Percentiles rank a stretch among this genome's conserved stretches.
phyloP scores from a whole-genome alignment of 768 basidiomycete species.

The Udeniomyces megalosporus region DNA sequence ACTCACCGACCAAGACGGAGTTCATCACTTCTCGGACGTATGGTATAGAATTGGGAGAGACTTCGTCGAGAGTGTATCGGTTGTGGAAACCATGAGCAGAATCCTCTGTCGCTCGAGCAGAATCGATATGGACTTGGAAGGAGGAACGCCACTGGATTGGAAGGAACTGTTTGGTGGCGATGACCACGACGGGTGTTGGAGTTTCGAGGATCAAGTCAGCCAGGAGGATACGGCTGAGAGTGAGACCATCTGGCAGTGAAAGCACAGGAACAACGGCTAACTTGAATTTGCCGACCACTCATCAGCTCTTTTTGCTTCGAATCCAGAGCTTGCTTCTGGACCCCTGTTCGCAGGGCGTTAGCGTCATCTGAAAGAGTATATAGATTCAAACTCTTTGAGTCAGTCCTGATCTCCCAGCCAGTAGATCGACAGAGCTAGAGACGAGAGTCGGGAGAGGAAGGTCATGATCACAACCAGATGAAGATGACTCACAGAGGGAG shows the following conservation, averaged over 20 bases:
- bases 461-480: not conserved
- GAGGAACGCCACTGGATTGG: constrained; percentile 34
- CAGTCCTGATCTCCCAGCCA: too few relatives aligned
- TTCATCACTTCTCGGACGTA: constrained; percentile 3
- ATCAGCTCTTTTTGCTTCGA: constrained; percentile 34
- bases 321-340: constrained; percentile 30
- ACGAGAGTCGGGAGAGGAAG: not conserved
- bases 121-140: constrained; percentile 26
- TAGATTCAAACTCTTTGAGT: not conserved
- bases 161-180: too few relatives aligned
- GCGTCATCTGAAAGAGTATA: not conserved
- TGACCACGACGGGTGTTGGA: too few relatives aligned
- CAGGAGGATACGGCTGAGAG: too few relatives aligned
- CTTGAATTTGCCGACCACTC: constrained; percentile 30
- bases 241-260: too few relatives aligned
- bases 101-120: constrained; percentile 18
- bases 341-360: not conserved
- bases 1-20: constrained; percentile 1
- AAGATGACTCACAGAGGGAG: constrained; percentile 27
- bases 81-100: constrained; percentile 32
- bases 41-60: constrained; percentile 34
- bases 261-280: too few relatives aligned
- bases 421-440: not conserved
- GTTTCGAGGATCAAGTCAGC: too few relatives aligned
- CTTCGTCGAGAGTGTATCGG: constrained; percentile 32